Conservation (phyloP, 2,329 filamentous ascomycete genomes). For the Colletotrichum zoysiae region DNA sequence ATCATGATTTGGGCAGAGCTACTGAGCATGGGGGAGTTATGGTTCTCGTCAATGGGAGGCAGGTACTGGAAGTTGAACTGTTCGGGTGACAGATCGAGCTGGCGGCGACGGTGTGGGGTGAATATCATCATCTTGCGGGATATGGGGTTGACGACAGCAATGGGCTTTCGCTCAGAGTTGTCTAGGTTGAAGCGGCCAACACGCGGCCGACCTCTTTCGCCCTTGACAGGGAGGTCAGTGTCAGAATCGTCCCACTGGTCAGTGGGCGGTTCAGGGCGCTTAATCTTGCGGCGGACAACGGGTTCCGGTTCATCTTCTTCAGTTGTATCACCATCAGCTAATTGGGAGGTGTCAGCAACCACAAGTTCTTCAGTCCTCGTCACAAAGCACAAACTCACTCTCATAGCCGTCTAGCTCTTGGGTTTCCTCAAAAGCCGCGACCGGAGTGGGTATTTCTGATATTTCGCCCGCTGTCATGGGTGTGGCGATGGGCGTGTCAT, state of each 20-base stretch:
- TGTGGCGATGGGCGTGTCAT: constrained; percentile 58
- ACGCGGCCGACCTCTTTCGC: constrained; percentile 65
- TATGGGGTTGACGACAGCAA: constrained; percentile 68
- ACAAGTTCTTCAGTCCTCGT: constrained; percentile 4
- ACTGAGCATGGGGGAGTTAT: constrained; percentile 70
- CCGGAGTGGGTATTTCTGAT: constrained; percentile 47
- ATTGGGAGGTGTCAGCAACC: constrained; percentile 37
- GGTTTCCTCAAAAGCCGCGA: constrained; percentile 51
- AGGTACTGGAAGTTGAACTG: constrained; percentile 64
- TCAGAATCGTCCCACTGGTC: constrained; percentile 58
- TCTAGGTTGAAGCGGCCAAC: constrained; percentile 68
- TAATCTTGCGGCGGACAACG: constrained; percentile 61
- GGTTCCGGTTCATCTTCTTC: constrained; percentile 70
- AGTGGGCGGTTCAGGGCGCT: constrained; percentile 52
- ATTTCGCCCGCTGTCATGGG: constrained; percentile 48
- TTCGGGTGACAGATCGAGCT: constrained; percentile 67
- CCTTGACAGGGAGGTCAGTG: constrained; percentile 62
- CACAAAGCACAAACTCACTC: constrained; percentile 61
- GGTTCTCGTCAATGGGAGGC: constrained; percentile 51
- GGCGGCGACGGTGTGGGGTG: constrained; percentile 63
- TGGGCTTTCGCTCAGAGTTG: constrained; percentile 66
- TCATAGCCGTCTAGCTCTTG: constrained; percentile 69
- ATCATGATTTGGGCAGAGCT: constrained; percentile 84
- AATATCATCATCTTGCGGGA: constrained; percentile 75
- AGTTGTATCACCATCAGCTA: constrained; percentile 72